Base-by-base conservation (phyloP, 2,329 filamentous ascomycete genomes). In the Fusarium sp. region DNA sequence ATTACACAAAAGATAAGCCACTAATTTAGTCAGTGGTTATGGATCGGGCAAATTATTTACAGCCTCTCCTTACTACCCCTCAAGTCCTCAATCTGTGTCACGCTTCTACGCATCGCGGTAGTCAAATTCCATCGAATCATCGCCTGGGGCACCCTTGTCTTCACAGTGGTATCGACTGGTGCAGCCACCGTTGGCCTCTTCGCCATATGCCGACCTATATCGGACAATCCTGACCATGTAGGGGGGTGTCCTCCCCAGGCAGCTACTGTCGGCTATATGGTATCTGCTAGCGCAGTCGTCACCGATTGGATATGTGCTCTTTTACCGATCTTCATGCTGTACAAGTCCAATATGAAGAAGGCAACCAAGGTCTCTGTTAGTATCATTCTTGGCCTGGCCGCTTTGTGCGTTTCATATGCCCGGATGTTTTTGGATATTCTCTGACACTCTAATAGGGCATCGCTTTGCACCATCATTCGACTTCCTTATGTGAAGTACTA, bases 31-130 rank as follows among this genome's bases (percentile, higher is more conserved):
- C 12, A 71, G 68, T 63, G 59, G 33, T 9, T 69, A 8, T 71
- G 62, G 62, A 34, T 59, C 2, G 67, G 62, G 6, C 62, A 69
- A 34, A 12, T 28, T 1, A 12, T 38, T 1, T 71, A 71, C 8
- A 47, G 45, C n/a, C 26, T 33, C 8, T 71, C 67, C 1, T 26
- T 71, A 8, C 20, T 60, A 2, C 64, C 57, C n/a, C 55, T 71
- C 11, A 71, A 71, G n/a, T 8, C 41, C 2, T 62, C 67, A 2
- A 71, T 71, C 36, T 71, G 68, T 18, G 37, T 66, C 10, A 71
- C 56, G 0, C 46, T 71, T 1, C 45, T 71, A 4, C 67, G 68
- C 1, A 71, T 71, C 9, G 64, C 68, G 3, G 57, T 71, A 4
- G 40, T 23, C 2, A 65, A 44, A 8, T n/a, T 20, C 3, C 67